Percentiles rank a stretch among this genome's conserved stretches.
phyloP scores from a whole-genome alignment of 148 eudicot genomes.

The Rhododendron molle region DNA sequence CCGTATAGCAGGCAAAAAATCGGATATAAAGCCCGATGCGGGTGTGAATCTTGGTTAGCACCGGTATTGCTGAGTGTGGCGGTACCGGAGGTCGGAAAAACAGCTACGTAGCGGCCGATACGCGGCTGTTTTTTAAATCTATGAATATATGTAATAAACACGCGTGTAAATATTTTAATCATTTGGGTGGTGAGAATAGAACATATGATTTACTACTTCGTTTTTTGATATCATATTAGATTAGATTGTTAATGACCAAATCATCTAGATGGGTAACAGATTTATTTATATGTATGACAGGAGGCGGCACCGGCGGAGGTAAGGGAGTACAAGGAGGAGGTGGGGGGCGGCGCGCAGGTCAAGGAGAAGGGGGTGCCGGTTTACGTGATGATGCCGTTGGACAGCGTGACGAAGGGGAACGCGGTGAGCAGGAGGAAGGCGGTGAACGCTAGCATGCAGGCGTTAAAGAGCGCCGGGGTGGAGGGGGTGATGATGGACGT shows the following conservation, averaged over 20 bases:
- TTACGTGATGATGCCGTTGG: slow-evolving; percentile 92
- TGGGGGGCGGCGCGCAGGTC: not conserved
- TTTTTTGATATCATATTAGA: not conserved
- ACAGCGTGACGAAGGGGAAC: slow-evolving; percentile 67
- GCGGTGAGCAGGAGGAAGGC: slow-evolving; percentile 66
- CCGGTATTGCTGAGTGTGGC: too few species aligned
- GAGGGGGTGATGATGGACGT: slow-evolving; percentile 94
- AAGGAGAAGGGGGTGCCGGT: slow-evolving; percentile 71
- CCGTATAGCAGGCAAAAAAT: too few species aligned
- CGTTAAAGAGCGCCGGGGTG: slow-evolving; percentile 82
- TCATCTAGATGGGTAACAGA: not conserved
- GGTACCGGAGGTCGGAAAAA: too few species aligned
- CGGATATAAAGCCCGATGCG: not conserved
- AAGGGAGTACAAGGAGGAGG: slow-evolving; percentile 16
- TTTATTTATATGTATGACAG: not conserved
- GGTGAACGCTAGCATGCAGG: slow-evolving; percentile 78
- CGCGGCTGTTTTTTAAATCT: too few species aligned
- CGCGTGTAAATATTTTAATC: too few species aligned
- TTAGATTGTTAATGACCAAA: not conserved
- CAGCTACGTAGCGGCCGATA: too few species aligned
- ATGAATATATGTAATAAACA: too few species aligned
- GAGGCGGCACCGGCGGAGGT: not conserved
- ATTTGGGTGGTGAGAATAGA: not conserved
- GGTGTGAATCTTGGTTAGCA: too few species aligned
- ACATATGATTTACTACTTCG: not conserved